Percentiles rank a stretch among this genome's conserved stretches.
phyloP scores from a whole-genome alignment of 345 rosid species.

The Murraya paniculata region DNA sequence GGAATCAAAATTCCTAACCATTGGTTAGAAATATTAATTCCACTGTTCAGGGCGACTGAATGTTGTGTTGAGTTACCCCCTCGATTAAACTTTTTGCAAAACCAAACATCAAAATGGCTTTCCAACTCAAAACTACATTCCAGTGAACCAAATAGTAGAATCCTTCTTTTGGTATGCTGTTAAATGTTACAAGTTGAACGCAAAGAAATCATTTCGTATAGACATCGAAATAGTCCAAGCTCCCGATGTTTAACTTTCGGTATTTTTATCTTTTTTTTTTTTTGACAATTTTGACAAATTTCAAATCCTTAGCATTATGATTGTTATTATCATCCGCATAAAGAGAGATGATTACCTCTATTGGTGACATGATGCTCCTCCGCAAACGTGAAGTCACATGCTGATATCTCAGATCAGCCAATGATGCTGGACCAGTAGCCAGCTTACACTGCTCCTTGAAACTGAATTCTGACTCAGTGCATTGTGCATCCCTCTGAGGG shows the following conservation, averaged over 20 bases:
- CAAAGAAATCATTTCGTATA: background rate
- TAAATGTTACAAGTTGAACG: background rate
- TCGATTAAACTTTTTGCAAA: background rate
- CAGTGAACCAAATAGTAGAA: background rate
- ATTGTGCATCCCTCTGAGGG: slow-evolving; percentile 25
- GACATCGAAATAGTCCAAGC: background rate
- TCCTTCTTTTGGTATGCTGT: background rate
- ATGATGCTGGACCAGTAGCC: slow-evolving; percentile 33
- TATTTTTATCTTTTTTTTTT: background rate
- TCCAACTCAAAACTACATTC: background rate
- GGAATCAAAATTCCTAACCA: background rate
- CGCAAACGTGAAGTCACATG: slow-evolving; percentile 19
- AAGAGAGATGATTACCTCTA: slow-evolving; percentile 39
- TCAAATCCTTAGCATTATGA: background rate
- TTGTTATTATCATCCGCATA: background rate
- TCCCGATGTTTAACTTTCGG: background rate
- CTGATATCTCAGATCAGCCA: slow-evolving; percentile 18
- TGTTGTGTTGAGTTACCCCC: background rate
- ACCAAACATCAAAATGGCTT: background rate
- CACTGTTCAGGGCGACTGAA: background rate
- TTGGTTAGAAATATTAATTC: background rate
- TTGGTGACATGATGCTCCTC: slow-evolving; percentile 38
- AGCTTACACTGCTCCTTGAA: slow-evolving; percentile 38
- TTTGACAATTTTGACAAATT: background rate
- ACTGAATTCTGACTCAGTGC: slow-evolving; percentile 34